Base-by-base conservation (phyloP, 345 rosid species). In the Melaleuca alternifolia region DNA sequence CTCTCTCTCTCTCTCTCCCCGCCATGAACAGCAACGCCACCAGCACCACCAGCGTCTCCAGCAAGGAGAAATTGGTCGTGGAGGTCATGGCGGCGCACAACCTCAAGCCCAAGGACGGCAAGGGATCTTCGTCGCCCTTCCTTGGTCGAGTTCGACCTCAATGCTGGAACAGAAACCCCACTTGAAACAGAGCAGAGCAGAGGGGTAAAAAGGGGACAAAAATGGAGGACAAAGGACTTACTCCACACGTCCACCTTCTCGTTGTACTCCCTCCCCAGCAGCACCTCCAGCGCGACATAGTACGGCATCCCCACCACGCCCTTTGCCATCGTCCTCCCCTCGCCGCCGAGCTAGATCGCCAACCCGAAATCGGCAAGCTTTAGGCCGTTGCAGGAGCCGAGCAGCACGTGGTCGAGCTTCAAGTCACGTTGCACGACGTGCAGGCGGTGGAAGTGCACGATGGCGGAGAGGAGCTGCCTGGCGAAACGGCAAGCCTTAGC, bases 231-330 rank as follows among this genome's bases (percentile, higher is more conserved):
- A 6, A 48, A 54, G 14, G 46, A 89, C 98, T 91, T 89, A 96
- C 99, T 96, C 99, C 99, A 97, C 57, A 95, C 91, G 83, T 97
- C 98, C 15, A 94, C 96, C 87, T 97, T 97, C 92, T 94, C 96
- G 7, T 90, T 90, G 85, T 96, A 97, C 54, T 93, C 94, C 87
- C 91, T 88, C 84, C 98, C 99, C 88, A 88, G 84, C 62, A 97
- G 90, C 54, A 97, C 94, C 93, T 97, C 99, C 87, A 96, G 98
- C 18, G 99, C 98, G 4, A 97, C 94, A 54, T 97, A 97, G 84
- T 97, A 95, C 62, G 99, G 99, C 85, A 98, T 97, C 6, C 99
- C 99, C 0, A 97, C 99, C 1, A 95, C 88, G 11, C 98, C 98
- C 15, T 50, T 89, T 82, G 88, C 87, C 51, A 85, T 62, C 26